Evolutionary conservation across 176 grass and related monocot genomes (phyloP).

Genomic region (Ensete ventricosum): DNA sequence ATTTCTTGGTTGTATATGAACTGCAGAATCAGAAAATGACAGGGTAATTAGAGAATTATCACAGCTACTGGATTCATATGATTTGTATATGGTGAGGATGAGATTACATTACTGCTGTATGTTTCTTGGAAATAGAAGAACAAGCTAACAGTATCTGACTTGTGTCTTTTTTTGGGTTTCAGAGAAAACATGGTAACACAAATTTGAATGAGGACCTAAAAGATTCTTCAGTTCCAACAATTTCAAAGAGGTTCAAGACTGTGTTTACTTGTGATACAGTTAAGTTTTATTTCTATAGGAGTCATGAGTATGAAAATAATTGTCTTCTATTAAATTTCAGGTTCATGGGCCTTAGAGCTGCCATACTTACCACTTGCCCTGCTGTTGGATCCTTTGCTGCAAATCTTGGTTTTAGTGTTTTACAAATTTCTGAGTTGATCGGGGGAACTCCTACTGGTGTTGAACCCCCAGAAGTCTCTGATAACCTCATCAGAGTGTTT

Average conservation of each 20-base stretch:
- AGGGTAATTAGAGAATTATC: slow-evolving; percentile 58
- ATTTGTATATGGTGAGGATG: slow-evolving; percentile 46
- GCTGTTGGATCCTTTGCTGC: slow-evolving; percentile 32
- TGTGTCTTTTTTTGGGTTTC: slow-evolving; percentile 8
- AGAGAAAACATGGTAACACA: slow-evolving; percentile 25
- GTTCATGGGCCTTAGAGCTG: slow-evolving; percentile 76
- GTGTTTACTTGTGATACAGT: background rate
- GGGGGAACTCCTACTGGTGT: background rate
- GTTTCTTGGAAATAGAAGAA: background rate
- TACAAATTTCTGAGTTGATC: slow-evolving; percentile 31
- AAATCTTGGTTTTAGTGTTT: slow-evolving; percentile 50
- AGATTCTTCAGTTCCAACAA: slow-evolving; percentile 33
- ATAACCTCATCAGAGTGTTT: slow-evolving; percentile 25
- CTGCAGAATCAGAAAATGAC: slow-evolving; percentile 32
- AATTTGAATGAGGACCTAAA: slow-evolving; percentile 25
- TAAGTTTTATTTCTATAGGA: background rate
- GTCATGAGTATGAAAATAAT: slow-evolving; percentile 1
- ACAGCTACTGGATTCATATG: slow-evolving; percentile 71
- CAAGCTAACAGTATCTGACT: background rate
- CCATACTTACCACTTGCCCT: slow-evolving; percentile 51
- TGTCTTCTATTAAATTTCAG: slow-evolving; percentile 30
- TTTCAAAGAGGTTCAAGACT: slow-evolving; percentile 57
- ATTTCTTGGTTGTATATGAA: background rate
- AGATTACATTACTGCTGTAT: slow-evolving; percentile 17
- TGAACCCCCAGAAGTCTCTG: background rate